Evolutionary conservation across 352 stramenopile species (phyloP).

Genomic region (Peronospora farinosa): DNA sequence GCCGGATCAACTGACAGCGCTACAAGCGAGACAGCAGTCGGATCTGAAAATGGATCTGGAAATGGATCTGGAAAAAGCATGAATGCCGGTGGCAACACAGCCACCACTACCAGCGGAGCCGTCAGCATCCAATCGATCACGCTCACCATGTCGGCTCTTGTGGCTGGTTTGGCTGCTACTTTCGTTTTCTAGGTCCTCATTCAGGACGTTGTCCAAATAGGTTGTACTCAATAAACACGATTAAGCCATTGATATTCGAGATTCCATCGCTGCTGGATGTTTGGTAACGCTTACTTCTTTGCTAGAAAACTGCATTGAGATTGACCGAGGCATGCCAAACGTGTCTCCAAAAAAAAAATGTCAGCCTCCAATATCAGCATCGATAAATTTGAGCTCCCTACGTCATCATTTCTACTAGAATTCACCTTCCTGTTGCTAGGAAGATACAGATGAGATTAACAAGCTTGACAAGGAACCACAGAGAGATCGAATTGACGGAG

Average conservation of each 20-base stretch:
- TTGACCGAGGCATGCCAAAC: conserved; percentile 18
- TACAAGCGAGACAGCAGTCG: not conserved
- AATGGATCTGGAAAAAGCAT: not conserved
- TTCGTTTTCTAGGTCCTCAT: conserved; percentile 27
- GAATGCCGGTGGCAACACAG: conserved; percentile 15
- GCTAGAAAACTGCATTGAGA: conserved; percentile 20
- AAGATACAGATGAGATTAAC: no score
- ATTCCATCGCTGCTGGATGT: conserved; percentile 8
- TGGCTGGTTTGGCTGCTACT: conserved; percentile 10
- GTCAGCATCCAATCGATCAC: conserved; percentile 21
- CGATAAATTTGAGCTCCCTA: conserved; percentile 54
- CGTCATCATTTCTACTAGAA: conserved; percentile 36
- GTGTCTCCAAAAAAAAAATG: no score
- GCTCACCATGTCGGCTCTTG: conserved; percentile 11
- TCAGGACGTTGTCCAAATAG: conserved; percentile 14
- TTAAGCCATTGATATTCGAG: conserved; percentile 17
- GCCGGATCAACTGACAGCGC: not conserved
- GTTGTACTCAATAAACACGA: conserved; percentile 29
- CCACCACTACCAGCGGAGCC: conserved; percentile 8
- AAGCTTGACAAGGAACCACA: no score
- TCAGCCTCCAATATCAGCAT: conserved; percentile 43
- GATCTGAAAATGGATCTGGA: conserved; percentile 16
- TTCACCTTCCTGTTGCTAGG: no score
- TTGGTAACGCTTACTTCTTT: conserved; percentile 11
- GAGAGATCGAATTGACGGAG: no score